Evolutionary conservation across 75 land plant genomes (phyloP).

Genomic region (Cupressus sempervirens): DNA sequence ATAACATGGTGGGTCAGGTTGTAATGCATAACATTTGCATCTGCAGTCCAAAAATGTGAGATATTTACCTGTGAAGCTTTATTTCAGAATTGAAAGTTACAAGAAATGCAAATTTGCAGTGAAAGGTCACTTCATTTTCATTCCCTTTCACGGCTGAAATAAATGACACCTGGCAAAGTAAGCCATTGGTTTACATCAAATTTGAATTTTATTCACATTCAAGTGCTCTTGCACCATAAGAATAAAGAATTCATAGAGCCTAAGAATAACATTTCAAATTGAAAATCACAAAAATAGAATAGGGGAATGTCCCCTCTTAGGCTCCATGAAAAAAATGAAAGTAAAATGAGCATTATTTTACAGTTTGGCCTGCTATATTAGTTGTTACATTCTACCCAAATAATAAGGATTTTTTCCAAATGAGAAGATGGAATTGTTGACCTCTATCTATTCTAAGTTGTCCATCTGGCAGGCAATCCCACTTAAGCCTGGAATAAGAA

Average conservation of each 20-base stretch:
- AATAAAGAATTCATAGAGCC: constrained; percentile 9
- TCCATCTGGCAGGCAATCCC: background rate
- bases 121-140: background rate
- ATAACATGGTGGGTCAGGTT: background rate
- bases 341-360: constrained; percentile 6
- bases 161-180: constrained; percentile 6
- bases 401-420: background rate
- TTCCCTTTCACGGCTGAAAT: background rate
- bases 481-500: background rate
- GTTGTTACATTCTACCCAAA: constrained; percentile 7
- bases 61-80: background rate
- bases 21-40: background rate
- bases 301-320: constrained; percentile 15
- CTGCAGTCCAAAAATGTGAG: background rate
- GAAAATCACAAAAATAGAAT: constrained; percentile 7
- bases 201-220: constrained; percentile 2
- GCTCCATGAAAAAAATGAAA: background rate
- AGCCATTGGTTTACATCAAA: constrained; percentile 11
- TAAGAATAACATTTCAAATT: constrained; percentile 6
- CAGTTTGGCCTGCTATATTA: constrained; percentile 2
- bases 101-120: background rate
- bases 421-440: background rate
- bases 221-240: constrained; percentile 2
- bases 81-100: background rate
- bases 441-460: background rate